Evolutionary conservation across 2,329 filamentous ascomycete species (phyloP).

Genomic region (Verticillium dahliae): DNA sequence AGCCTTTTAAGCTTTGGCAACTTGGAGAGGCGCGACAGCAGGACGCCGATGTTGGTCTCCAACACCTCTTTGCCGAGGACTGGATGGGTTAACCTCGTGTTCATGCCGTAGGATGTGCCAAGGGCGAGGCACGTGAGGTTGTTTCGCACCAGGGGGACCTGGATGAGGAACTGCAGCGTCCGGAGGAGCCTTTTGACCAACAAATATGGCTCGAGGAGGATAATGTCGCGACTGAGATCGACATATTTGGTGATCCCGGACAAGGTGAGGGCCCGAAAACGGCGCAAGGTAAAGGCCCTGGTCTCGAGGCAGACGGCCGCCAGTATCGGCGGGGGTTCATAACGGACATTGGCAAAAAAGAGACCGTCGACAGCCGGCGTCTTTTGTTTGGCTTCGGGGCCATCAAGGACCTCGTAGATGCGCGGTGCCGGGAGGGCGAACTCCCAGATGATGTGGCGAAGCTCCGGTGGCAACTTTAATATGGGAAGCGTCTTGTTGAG

Average conservation of each 20-base stretch:
- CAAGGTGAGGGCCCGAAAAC: constrained; percentile 36
- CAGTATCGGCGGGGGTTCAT: constrained; percentile 36
- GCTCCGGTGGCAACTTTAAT: constrained; percentile 32
- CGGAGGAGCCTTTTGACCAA: constrained; percentile 39
- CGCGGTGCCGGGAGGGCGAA: constrained; percentile 35
- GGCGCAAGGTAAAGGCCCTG: constrained; percentile 32
- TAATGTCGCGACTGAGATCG: constrained; percentile 36
- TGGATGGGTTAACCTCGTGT: constrained; percentile 37
- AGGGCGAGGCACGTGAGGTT: constrained; percentile 33
- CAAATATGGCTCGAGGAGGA: constrained; percentile 40
- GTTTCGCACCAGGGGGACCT: constrained; percentile 35
- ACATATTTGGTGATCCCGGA: constrained; percentile 39
- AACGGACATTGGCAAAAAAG: constrained; percentile 39
- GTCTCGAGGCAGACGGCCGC: constrained; percentile 37
- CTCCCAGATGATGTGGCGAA: constrained; percentile 39
- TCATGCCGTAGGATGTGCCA: constrained; percentile 38
- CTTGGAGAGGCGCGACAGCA: constrained; percentile 32
- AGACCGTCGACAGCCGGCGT: constrained; percentile 32
- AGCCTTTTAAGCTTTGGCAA: constrained; percentile 32
- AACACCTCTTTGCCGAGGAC: constrained; percentile 36
- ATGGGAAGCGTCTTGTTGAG: constrained; percentile 4
- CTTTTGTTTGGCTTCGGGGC: constrained; percentile 31
- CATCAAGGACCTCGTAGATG: constrained; percentile 40
- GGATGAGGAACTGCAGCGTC: constrained; percentile 37
- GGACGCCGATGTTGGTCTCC: constrained; percentile 34